These are phyloP conservation scores for Boletus pseudopeckii DNA, from an alignment of 768 basidiomycete species.

Conservation along the genomic window DNA sequence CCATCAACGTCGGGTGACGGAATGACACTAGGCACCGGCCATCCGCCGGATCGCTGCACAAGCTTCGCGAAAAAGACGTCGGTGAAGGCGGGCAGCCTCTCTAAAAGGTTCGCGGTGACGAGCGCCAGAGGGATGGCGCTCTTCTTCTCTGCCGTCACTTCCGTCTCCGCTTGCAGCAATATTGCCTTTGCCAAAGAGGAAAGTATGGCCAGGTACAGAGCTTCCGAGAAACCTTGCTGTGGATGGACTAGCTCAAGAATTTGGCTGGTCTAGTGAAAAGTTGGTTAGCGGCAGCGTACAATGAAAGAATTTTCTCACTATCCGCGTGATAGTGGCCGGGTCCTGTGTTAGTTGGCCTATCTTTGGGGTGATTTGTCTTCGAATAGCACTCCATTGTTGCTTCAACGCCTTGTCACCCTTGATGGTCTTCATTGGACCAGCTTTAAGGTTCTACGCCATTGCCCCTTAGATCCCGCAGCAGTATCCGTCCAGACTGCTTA, in stretches of 20 bases:
- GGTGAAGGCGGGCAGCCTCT: constrained; percentile 53
- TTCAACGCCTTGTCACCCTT: constrained; percentile 56
- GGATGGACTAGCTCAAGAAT: constrained; percentile 42
- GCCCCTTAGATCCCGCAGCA: constrained; percentile 22
- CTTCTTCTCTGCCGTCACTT: constrained; percentile 84
- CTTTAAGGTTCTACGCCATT: constrained; percentile 54
- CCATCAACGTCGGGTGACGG: constrained; percentile 51
- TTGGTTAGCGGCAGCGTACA: constrained; percentile 11
- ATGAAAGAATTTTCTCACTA: constrained; percentile 45
- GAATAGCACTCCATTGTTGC: constrained; percentile 59
- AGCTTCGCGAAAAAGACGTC: constrained; percentile 82
- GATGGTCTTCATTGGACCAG: constrained; percentile 57
- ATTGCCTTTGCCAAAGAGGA: constrained; percentile 89
- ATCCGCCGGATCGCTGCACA: constrained; percentile 84
- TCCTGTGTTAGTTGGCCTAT: constrained; percentile 87
- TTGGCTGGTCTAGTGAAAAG: constrained; percentile 35
- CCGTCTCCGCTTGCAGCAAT: constrained; percentile 88
- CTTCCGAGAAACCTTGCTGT: constrained; percentile 22
- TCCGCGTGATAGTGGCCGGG: constrained; percentile 50
- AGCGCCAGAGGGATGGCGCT: constrained; percentile 81
- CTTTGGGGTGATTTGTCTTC: constrained; percentile 81
- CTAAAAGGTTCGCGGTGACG: constrained; percentile 64
- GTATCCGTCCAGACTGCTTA: constrained; percentile 29
- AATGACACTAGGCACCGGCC: constrained; percentile 71
- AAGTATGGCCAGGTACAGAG: constrained; percentile 71